phyloP scores from a whole-genome alignment of 2,329 filamentous ascomycete species.

The Fusarium ambrosium region DNA sequence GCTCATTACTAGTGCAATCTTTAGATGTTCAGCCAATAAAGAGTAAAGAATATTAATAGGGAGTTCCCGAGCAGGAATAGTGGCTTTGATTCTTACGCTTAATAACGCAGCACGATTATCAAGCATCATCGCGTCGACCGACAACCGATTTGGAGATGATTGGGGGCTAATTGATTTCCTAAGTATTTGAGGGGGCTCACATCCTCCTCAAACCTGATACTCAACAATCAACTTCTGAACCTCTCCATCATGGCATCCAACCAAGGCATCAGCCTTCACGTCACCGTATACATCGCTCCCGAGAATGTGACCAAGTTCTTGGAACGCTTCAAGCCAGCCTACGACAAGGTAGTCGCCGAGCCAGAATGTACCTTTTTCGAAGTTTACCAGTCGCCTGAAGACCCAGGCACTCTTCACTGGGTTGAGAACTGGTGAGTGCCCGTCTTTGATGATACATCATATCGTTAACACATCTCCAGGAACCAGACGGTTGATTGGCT shows the following conservation, averaged over 20 bases:
- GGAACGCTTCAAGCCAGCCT: slow-evolving; percentile 11
- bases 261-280: slow-evolving; percentile 7
- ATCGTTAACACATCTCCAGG: not conserved
- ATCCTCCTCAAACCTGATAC: not conserved
- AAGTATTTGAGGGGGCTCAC: not conserved
- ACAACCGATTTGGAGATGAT: not conserved
- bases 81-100: not conserved
- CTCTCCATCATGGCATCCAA: not conserved
- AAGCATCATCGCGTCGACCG: not conserved
- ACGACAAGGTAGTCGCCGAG: slow-evolving; percentile 15
- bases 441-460: not conserved
- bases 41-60: not conserved
- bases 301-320: slow-evolving; percentile 11
- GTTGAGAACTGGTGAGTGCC: slow-evolving; percentile 19
- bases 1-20: not conserved
- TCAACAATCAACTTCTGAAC: not conserved
- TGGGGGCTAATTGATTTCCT: not conserved
- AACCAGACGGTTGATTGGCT: slow-evolving; percentile 1
- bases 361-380: slow-evolving; percentile 25
- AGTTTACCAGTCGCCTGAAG: slow-evolving; percentile 21
- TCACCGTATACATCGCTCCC: slow-evolving; percentile 44
- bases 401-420: slow-evolving; percentile 6
- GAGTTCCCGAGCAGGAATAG: not conserved
- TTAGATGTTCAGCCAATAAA: not conserved
- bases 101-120: not conserved